These are phyloP conservation scores for Musa itinerans DNA, from an alignment of 176 grass and related monocot genomes.

Conservation along the genomic window DNA sequence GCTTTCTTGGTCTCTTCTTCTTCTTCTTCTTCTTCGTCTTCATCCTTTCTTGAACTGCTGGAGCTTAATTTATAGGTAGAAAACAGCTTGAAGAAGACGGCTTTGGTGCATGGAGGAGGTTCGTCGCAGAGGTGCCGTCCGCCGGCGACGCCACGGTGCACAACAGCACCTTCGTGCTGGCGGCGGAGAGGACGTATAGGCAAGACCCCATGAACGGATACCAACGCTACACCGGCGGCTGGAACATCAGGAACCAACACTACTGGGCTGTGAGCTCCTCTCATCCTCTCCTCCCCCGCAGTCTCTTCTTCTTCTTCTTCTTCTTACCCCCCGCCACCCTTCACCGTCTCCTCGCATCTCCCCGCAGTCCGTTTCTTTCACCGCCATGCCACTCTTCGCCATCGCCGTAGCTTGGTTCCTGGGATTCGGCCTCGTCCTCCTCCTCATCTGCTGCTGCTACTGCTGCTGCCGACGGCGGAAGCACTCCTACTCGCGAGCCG, in stretches of 20 bases:
- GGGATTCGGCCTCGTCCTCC: slow-evolving; percentile 58
- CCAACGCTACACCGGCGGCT: slow-evolving; percentile 64
- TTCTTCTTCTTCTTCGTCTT: not conserved
- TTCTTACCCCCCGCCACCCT: too few relatives aligned
- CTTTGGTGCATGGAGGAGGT: slow-evolving; percentile 37
- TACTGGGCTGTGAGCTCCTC: slow-evolving; percentile 70
- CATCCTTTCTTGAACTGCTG: not conserved
- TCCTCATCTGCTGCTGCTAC: slow-evolving; percentile 48
- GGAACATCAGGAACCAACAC: slow-evolving; percentile 78
- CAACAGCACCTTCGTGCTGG: slow-evolving; percentile 64
- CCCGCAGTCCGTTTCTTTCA: slow-evolving; percentile 65
- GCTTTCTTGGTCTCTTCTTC: not conserved
- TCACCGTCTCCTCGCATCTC: too few relatives aligned
- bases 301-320: too few relatives aligned
- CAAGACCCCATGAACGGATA: slow-evolving; percentile 68
- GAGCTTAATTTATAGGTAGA: slow-evolving; percentile 2
- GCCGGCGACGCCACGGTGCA: slow-evolving; percentile 25
- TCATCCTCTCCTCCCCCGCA: not conserved
- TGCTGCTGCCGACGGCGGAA: slow-evolving; percentile 47
- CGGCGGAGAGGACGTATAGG: slow-evolving; percentile 51
- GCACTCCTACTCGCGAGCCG: slow-evolving; percentile 56
- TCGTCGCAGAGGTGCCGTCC: slow-evolving; percentile 36
- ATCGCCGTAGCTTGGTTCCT: slow-evolving; percentile 73
- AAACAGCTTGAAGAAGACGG: slow-evolving; percentile 1
- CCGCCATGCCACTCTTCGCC: slow-evolving; percentile 58